phyloP scores from a whole-genome alignment of 495 filamentous ascomycete genomes.

The Choiromyces venosus region DNA sequence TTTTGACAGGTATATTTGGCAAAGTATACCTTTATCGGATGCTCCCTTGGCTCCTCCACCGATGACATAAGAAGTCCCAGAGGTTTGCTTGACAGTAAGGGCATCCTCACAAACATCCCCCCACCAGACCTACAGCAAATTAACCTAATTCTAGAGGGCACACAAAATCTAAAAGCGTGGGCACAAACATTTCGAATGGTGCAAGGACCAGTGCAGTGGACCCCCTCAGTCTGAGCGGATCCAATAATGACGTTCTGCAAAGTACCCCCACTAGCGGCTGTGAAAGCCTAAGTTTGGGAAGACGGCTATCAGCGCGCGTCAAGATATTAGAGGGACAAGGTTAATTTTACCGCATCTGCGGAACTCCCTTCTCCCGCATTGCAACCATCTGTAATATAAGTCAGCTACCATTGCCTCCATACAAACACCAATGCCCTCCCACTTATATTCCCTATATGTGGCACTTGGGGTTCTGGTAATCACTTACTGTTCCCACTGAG shows the following conservation, averaged over 20 bases:
- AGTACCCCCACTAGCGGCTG: conserved; percentile 45
- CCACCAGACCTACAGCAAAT: conserved; percentile 24
- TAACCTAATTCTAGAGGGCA: no score
- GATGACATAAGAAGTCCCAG: conserved; percentile 46
- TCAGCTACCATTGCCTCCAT: neutral
- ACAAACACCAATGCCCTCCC: neutral
- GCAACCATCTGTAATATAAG: conserved; percentile 37
- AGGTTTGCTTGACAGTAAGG: conserved; percentile 45
- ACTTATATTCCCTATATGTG: no score
- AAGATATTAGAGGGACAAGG: no score
- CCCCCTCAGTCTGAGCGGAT: conserved; percentile 47
- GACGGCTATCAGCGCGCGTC: no score
- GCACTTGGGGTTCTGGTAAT: neutral
- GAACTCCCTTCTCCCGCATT: conserved; percentile 42
- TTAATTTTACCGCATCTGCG: conserved; percentile 46
- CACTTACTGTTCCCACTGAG: conserved; percentile 34
- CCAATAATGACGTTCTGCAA: conserved; percentile 49
- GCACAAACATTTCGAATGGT: conserved; percentile 48
- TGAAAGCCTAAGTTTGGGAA: no score
- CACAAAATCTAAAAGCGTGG: conserved; percentile 41
- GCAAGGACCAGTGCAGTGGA: conserved; percentile 48
- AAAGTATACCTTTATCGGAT: conserved; percentile 44
- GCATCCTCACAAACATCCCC: conserved; percentile 27
- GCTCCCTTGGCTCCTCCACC: conserved; percentile 49
- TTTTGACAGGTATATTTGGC: no score